These are phyloP conservation scores for Lactarius deliciosus DNA, from an alignment of 768 basidiomycete species.

Conservation along the genomic window DNA sequence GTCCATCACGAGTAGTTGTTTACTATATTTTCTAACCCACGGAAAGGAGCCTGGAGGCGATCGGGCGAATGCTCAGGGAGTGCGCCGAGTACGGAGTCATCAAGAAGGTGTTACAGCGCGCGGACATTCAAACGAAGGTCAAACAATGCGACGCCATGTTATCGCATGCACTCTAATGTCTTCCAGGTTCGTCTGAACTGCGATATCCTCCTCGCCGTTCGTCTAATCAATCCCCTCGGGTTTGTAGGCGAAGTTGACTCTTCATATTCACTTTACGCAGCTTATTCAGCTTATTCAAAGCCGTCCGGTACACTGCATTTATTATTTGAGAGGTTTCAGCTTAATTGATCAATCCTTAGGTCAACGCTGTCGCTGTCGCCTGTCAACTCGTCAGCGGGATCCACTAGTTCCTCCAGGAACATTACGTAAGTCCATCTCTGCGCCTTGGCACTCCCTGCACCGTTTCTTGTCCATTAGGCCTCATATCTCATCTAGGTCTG, in stretches of 20 bases:
- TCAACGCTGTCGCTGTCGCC: not conserved
- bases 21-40: not conserved
- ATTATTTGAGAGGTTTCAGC: not conserved
- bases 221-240: not conserved
- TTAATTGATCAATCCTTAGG: not conserved
- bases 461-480: not conserved
- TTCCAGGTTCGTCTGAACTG: constrained; percentile 6
- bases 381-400: not conserved
- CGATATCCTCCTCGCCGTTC: not conserved
- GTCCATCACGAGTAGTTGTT: not conserved
- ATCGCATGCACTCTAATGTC: not conserved
- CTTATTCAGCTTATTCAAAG: constrained; percentile 2
- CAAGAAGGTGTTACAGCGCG: not conserved
- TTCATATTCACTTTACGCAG: not conserved
- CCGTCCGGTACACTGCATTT: not conserved
- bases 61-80: not conserved
- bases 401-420: not conserved
- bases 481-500: not conserved
- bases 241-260: not conserved
- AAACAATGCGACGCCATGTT: not conserved
- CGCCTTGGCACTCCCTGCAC: not conserved
- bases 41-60: not conserved
- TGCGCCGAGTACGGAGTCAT: not conserved
- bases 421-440: not conserved
- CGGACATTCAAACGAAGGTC: not conserved